Evolutionary conservation across 2,329 filamentous ascomycete species (phyloP), one percentile per base, ranked within the genome.

Genomic region (Beauveria sp.): DNA sequence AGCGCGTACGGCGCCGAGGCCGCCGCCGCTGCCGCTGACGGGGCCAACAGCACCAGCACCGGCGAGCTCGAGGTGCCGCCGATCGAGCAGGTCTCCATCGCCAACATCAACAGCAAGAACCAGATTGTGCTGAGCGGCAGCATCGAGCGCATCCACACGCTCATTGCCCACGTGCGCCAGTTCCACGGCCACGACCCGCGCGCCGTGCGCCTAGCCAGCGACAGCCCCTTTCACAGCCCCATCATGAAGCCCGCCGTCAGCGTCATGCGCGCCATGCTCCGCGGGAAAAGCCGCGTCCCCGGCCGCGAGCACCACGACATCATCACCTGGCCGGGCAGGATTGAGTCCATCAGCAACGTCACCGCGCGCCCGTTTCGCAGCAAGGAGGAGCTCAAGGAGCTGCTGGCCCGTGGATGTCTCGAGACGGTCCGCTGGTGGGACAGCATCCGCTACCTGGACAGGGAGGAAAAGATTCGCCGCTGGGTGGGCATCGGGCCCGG

Each of bases 361-460:
- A 89, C 87, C 8, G 93, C 89, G 3, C 77, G 86, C 59, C 92
- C 92, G 0, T 96, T 96, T 67, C 72, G 78, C 65, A 90, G 83
- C 65, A 86, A 85, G 67, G 85, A 85, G 46, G 85, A 96, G 65
- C 78, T 97, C 38, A 90, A 90, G 71, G 87, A 96, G 65, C 75
- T 96, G 51, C 78, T 96, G 55, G 87, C 92, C 1, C 78, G 90
- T 54, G 89, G 92, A 70, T 93, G 89, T 64, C 86, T 95, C n/a
- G 91, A 96, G 76, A 97, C 93, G 34, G 91, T 98, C 47, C 82
- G 85, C 63, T 98, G 93, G 93, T 96, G 93, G 87, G 91, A 96
- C 67, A 95, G 90, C 68, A 93, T 98, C 68, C 86, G 86, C 66
- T 96, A 96, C 70, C 78, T 97, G 55, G 91, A 97, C 72, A 87